Conservation (phyloP, 176 grass and related monocot species). For the Rhipidocladum racemiflorum region DNA sequence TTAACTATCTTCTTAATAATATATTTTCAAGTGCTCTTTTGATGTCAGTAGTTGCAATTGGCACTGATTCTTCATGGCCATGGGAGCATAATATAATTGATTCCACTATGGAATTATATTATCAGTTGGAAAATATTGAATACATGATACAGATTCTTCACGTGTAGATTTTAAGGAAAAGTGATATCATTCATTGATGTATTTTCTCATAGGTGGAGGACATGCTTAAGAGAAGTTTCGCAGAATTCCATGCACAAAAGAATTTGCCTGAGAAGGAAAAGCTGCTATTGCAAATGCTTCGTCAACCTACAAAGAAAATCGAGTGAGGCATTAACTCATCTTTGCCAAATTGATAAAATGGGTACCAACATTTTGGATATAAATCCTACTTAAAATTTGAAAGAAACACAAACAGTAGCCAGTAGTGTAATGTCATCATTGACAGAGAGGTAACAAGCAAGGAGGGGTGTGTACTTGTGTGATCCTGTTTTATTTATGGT, state of each 20-base stretch:
- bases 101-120: not conserved
- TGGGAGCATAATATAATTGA: not conserved
- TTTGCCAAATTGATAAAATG: conserved; percentile 10
- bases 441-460: not conserved
- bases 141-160: not conserved
- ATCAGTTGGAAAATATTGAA: not conserved
- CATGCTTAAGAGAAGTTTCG: conserved; percentile 99
- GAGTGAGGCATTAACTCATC: conserved; percentile 53
- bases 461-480: not conserved
- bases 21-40: not conserved
- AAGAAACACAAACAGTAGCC: not conserved
- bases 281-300: conserved; percentile 73
- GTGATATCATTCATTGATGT: conserved; percentile 8
- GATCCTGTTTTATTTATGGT: conserved; percentile 17
- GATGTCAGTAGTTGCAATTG: not conserved
- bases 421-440: not conserved
- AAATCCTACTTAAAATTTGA: conserved; percentile 25
- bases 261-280: conserved; percentile 94
- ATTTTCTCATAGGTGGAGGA: conserved; percentile 75
- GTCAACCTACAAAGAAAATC: conserved; percentile 67
- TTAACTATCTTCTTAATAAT: conserved; percentile 4
- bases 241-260: conserved; percentile 95
- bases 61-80: conserved; percentile 1
- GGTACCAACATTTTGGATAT: not conserved
- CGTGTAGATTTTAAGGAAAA: not conserved